A percentile compares a stretch with the other conserved stretches of the same genome.
phyloP scores from a whole-genome alignment of 495 filamentous ascomycete genomes.

The Hypoxylon cercidicola region DNA sequence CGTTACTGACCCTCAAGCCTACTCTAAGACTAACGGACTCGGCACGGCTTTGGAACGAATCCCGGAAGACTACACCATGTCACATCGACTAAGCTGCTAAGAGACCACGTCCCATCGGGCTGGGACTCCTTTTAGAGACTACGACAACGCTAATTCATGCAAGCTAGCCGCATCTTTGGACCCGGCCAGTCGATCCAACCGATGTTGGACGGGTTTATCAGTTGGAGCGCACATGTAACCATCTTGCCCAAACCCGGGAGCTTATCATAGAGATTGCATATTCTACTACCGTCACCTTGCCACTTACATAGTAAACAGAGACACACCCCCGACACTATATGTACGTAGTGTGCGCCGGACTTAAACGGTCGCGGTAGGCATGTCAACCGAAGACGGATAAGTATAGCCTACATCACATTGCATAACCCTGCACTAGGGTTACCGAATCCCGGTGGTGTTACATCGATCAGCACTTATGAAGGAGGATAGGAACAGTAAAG shows the following conservation, averaged over 20 bases:
- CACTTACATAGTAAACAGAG: too few species aligned
- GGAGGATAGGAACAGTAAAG: background rate
- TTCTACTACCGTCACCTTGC: too few species aligned
- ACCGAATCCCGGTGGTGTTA: background rate
- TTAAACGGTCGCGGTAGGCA: too few species aligned
- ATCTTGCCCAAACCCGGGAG: too few species aligned
- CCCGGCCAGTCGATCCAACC: background rate
- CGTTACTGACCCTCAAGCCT: background rate
- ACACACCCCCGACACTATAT: too few species aligned
- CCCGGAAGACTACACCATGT: background rate
- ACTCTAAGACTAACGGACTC: background rate
- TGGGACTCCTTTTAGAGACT: background rate
- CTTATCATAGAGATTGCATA: too few species aligned
- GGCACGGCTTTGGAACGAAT: constrained; percentile 3
- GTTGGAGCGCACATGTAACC: background rate
- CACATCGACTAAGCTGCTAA: background rate
- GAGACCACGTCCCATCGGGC: background rate
- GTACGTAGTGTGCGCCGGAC: too few species aligned
- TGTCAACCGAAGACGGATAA: too few species aligned
- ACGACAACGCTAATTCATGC: background rate
- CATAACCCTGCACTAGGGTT: background rate
- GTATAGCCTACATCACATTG: background rate
- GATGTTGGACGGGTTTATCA: background rate
- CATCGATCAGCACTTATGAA: background rate
- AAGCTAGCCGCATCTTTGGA: background rate